Evolutionary conservation across 768 basidiomycete genomes (phyloP).

Genomic region (Naganishia antarctica): DNA sequence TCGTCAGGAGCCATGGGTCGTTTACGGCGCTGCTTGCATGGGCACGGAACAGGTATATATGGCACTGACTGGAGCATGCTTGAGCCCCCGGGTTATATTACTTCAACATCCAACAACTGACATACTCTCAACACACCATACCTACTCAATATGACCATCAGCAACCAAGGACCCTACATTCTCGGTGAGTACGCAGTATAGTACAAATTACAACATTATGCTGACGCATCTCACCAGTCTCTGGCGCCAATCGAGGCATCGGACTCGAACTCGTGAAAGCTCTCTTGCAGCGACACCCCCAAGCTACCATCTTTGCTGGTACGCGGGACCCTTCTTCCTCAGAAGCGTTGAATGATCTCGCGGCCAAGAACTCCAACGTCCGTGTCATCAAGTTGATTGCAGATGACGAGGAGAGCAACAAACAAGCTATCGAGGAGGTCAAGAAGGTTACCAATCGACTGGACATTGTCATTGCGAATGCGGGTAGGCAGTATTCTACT

Average conservation of each 20-base stretch:
- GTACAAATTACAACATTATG: not conserved
- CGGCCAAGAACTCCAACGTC: not conserved
- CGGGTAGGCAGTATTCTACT: too few relatives aligned
- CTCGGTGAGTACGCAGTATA: not conserved
- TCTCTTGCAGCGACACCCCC: slow-evolving; percentile 9
- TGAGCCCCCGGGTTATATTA: too few relatives aligned
- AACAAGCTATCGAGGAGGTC: slow-evolving; percentile 32
- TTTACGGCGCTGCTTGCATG: too few relatives aligned
- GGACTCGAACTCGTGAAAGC: slow-evolving; percentile 32
- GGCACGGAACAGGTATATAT: too few relatives aligned
- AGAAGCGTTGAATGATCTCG: slow-evolving; percentile 18
- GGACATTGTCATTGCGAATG: slow-evolving; percentile 38
- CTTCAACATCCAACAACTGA: not conserved
- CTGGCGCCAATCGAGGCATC: slow-evolving; percentile 36
- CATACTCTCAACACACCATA: not conserved
- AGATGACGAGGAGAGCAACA: slow-evolving; percentile 31
- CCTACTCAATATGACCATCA: not conserved
- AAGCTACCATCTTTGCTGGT: slow-evolving; percentile 31
- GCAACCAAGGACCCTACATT: slow-evolving; percentile 1
- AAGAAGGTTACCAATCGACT: slow-evolving; percentile 33
- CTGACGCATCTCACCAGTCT: slow-evolving; percentile 26
- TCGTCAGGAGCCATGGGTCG: too few relatives aligned
- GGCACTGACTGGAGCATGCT: too few relatives aligned
- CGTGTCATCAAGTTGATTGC: slow-evolving; percentile 31
- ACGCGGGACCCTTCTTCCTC: slow-evolving; percentile 22